Evolutionary conservation across 305 asterid genomes (phyloP).

Genomic region (Plantago lanceolata): DNA sequence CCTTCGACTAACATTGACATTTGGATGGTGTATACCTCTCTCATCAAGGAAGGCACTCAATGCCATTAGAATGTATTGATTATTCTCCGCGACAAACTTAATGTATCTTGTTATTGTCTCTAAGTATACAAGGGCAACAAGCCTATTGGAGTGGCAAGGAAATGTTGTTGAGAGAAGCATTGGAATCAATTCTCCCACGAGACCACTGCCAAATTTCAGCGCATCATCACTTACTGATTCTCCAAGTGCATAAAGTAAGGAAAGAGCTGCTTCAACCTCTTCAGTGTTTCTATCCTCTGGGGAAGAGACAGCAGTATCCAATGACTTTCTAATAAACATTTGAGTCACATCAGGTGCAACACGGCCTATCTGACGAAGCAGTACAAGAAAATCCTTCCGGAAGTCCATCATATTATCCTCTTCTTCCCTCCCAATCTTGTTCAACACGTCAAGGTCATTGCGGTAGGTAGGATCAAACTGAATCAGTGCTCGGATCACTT

Average conservation of each 20-base stretch:
- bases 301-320: constrained; percentile 56
- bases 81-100: constrained; percentile 73
- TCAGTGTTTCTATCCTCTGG: constrained; percentile 67
- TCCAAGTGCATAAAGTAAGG: constrained; percentile 82
- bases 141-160: constrained; percentile 85
- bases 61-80: constrained; percentile 66
- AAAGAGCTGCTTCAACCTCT: constrained; percentile 94
- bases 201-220: constrained; percentile 62
- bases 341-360: constrained; percentile 89
- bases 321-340: constrained; percentile 68
- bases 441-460: constrained; percentile 53
- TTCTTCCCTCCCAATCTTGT: constrained; percentile 84
- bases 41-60: constrained; percentile 85
- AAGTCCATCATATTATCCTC: constrained; percentile 88
- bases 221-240: constrained; percentile 73
- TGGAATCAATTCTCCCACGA: constrained; percentile 62
- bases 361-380: constrained; percentile 75
- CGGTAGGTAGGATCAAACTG: constrained; percentile 71
- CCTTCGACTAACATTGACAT: constrained; percentile 65
- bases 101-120: constrained; percentile 78
- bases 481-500: constrained; percentile 60
- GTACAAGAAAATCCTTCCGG: constrained; percentile 72
- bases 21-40: constrained; percentile 92
- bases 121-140: constrained; percentile 82
- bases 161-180: constrained; percentile 80